These are phyloP conservation scores for Phytopythium vexans DNA, from an alignment of 352 stramenopile genomes.

Conservation along the genomic window DNA sequence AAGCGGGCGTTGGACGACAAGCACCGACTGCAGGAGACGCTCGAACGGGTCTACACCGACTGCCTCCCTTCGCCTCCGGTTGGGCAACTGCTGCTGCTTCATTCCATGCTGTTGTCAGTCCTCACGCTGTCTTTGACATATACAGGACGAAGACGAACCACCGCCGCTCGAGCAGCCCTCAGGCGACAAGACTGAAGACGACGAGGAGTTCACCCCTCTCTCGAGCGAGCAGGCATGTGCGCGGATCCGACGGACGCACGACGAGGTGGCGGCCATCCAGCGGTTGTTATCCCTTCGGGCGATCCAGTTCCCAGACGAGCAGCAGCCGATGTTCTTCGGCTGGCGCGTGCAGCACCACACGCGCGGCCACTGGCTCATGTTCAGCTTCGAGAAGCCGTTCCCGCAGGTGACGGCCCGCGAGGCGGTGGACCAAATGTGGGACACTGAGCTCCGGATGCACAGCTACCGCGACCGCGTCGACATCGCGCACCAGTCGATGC, in stretches of 20 bases:
- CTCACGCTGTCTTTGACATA: too few relatives aligned
- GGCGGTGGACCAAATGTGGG: conserved; percentile 42
- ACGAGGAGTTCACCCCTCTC: conserved; percentile 22
- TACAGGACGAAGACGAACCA: too few relatives aligned
- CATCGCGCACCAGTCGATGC: conserved; percentile 22
- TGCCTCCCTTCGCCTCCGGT: conserved; percentile 8
- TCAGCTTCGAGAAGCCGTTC: conserved; percentile 51
- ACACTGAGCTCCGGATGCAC: conserved; percentile 28
- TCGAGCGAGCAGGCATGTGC: conserved; percentile 14
- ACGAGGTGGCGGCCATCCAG: conserved; percentile 23
- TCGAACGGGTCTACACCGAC: conserved; percentile 45
- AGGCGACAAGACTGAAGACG: conserved; percentile 8
- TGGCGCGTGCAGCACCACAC: conserved; percentile 35
- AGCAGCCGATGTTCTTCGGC: conserved; percentile 39
- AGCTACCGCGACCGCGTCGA: conserved; percentile 31
- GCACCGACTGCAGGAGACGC: conserved; percentile 41
- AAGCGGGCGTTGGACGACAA: conserved; percentile 37
- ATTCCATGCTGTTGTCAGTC: too few relatives aligned
- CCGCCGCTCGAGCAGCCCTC: background rate
- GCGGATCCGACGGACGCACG: conserved; percentile 17
- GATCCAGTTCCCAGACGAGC: conserved; percentile 3
- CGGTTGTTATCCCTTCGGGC: conserved; percentile 15
- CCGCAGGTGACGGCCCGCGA: conserved; percentile 29
- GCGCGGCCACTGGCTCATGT: conserved; percentile 29
- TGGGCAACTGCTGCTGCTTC: conserved; percentile 9